A percentile compares a stretch with the other conserved stretches of the same genome.
Evolutionary conservation across 2,329 filamentous ascomycete genomes (phyloP).

Genomic region (Akanthomyces uredinophilus): DNA sequence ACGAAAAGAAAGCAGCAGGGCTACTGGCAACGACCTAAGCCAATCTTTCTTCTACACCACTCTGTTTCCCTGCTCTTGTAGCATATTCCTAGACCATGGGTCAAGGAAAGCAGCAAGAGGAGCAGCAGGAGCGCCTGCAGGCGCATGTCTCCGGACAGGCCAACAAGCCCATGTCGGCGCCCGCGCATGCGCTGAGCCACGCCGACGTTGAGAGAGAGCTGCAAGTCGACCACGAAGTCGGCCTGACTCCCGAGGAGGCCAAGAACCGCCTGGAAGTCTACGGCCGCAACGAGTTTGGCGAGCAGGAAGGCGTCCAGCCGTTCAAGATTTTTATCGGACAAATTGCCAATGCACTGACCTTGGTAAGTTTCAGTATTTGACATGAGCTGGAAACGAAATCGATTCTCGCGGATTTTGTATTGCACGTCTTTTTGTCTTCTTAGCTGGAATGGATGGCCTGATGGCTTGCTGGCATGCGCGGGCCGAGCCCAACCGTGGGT

Average conservation of each 20-base stretch:
- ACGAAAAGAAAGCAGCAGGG: not conserved
- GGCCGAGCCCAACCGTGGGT: constrained; percentile 1
- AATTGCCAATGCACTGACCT: constrained; percentile 63
- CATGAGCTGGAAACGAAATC: not conserved
- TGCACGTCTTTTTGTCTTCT: not conserved
- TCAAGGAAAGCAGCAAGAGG: constrained; percentile 18
- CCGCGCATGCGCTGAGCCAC: constrained; percentile 57
- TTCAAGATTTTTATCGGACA: constrained; percentile 61
- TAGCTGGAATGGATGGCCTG: not conserved
- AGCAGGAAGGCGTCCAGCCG: constrained; percentile 53
- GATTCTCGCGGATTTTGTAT: not conserved
- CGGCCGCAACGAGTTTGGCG: constrained; percentile 60
- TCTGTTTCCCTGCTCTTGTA: not conserved
- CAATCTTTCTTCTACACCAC: not conserved
- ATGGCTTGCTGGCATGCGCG: not conserved
- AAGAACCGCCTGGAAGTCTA: constrained; percentile 48
- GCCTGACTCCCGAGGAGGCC: constrained; percentile 51
- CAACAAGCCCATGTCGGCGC: constrained; percentile 49
- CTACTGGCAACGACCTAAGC: not conserved
- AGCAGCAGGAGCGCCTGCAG: constrained; percentile 10
- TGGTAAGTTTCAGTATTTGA: constrained; percentile 39
- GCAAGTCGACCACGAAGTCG: constrained; percentile 49
- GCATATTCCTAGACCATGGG: constrained; percentile 21
- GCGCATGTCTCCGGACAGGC: constrained; percentile 31
- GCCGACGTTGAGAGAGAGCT: constrained; percentile 50